Percentiles rank a stretch among this genome's conserved stretches.
These are phyloP conservation scores for Backusella parvicylindrica DNA, from an alignment of 192 early-diverging fungal species.

Conservation along the genomic window DNA sequence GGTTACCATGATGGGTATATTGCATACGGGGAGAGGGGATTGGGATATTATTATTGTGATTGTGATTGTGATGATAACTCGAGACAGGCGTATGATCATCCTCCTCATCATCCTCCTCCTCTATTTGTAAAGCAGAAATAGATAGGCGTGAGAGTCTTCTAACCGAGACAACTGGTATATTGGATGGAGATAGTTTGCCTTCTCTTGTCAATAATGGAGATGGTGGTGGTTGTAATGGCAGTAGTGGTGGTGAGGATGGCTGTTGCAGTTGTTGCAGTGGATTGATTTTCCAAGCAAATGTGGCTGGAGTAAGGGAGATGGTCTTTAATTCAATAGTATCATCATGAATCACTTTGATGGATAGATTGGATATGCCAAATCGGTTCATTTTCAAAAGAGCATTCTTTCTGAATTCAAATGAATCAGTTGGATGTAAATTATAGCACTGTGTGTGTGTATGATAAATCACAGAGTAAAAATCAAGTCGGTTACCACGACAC, in stretches of 20 bases:
- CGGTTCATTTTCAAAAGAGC: not conserved
- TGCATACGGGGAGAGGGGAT: conserved; percentile 26
- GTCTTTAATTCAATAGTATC: not conserved
- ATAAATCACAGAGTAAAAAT: not conserved
- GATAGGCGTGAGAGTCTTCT: conserved; percentile 27
- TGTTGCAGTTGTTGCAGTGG: not conserved
- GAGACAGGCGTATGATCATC: not conserved
- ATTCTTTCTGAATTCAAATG: not conserved
- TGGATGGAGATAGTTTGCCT: not conserved
- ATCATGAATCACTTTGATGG: not conserved
- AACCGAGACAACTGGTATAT: not conserved
- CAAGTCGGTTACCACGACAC: not conserved
- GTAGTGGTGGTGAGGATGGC: not conserved
- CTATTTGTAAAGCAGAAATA: conserved; percentile 25
- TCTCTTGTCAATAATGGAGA: not conserved
- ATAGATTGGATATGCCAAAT: not conserved
- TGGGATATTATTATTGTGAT: not conserved
- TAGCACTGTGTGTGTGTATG: not conserved
- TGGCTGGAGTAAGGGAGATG: not conserved
- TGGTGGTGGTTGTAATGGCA: too few relatives aligned
- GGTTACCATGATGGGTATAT: conserved; percentile 29
- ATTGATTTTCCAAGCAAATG: not conserved
- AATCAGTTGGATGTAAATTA: not conserved
- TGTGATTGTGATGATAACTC: not conserved
- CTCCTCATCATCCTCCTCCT: not conserved